phyloP scores from a whole-genome alignment of 2,329 filamentous ascomycete species.

The Ophiostoma quercus region DNA sequence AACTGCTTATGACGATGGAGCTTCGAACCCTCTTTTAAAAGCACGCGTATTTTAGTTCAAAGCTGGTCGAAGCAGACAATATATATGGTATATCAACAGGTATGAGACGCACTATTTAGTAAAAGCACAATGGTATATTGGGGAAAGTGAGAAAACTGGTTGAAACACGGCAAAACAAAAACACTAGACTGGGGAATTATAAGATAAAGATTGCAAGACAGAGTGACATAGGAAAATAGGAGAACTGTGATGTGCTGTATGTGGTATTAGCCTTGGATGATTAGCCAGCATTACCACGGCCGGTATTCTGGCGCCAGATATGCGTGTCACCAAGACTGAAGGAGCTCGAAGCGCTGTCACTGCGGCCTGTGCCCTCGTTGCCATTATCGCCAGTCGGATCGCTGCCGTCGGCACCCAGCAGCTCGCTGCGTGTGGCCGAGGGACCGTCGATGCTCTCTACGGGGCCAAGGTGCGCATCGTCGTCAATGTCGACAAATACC shows the following conservation, averaged over 20 bases:
- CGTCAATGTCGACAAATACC: slow-evolving; percentile 19
- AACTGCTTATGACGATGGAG: too few relatives aligned
- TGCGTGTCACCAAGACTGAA: slow-evolving; percentile 48
- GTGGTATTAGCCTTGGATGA: not conserved
- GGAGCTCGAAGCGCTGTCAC: slow-evolving; percentile 38
- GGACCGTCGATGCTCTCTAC: not conserved
- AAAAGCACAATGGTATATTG: not conserved
- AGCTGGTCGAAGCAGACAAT: not conserved
- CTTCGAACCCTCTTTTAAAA: too few relatives aligned
- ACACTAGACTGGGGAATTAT: slow-evolving; percentile 7
- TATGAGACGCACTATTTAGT: not conserved
- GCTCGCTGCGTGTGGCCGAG: not conserved
- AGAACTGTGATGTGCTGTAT: not conserved
- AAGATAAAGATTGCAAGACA: not conserved
- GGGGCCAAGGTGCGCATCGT: slow-evolving; percentile 8
- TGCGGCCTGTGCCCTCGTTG: slow-evolving; percentile 31
- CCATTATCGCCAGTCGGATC: not conserved
- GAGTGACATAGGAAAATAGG: not conserved
- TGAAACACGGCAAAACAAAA: not conserved
- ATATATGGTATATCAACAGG: slow-evolving; percentile 17
- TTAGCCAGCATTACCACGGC: slow-evolving; percentile 1
- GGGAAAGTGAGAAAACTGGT: not conserved
- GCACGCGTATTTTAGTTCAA: too few relatives aligned
- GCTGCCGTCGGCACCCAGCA: not conserved
- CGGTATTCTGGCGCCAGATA: slow-evolving; percentile 42